Conservation (phyloP, 2,329 filamentous ascomycete genomes). For the Stagonosporopsis cucurbitacearum region DNA sequence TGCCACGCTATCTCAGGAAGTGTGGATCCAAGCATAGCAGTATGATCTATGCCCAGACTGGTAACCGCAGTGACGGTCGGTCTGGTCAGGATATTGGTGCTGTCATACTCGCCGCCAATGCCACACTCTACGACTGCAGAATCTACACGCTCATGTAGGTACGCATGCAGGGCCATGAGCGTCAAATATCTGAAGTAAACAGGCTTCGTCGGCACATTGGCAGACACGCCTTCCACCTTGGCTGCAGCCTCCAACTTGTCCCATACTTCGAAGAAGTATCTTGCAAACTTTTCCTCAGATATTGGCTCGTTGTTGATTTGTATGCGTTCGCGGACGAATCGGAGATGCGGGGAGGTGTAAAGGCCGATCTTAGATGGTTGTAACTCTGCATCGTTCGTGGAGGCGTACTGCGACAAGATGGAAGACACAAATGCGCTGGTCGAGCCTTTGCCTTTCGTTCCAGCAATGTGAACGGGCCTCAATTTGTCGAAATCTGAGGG, state of each 20-base stretch:
- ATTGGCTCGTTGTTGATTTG: conserved; percentile 77
- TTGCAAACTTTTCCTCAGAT: conserved; percentile 70
- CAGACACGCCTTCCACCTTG: conserved; percentile 56
- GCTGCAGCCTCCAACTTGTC: conserved; percentile 66
- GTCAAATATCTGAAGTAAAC: conserved; percentile 94
- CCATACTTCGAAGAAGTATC: conserved; percentile 86
- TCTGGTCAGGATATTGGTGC: conserved; percentile 80
- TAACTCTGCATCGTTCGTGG: conserved; percentile 42
- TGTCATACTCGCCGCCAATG: conserved; percentile 91
- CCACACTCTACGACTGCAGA: conserved; percentile 89
- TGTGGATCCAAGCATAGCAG: conserved; percentile 77
- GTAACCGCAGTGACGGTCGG: conserved; percentile 77
- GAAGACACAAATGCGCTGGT: conserved; percentile 83
- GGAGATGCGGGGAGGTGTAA: conserved; percentile 85
- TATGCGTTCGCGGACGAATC: conserved; percentile 84
- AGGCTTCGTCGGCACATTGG: conserved; percentile 71
- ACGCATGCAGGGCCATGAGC: conserved; percentile 84
- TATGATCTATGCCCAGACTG: conserved; percentile 85
- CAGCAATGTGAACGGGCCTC: conserved; percentile 81
- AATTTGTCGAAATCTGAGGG: conserved; percentile 66
- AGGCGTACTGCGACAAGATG: conserved; percentile 71
- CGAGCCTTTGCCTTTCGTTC: conserved; percentile 93
- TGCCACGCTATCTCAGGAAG: conserved; percentile 89
- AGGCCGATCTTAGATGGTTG: conserved; percentile 69
- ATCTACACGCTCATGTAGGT: conserved; percentile 75